A percentile compares a stretch with the other conserved stretches of the same genome.
phyloP scores from a whole-genome alignment of 441 rosid species.

The Syzygium syzygioides region DNA sequence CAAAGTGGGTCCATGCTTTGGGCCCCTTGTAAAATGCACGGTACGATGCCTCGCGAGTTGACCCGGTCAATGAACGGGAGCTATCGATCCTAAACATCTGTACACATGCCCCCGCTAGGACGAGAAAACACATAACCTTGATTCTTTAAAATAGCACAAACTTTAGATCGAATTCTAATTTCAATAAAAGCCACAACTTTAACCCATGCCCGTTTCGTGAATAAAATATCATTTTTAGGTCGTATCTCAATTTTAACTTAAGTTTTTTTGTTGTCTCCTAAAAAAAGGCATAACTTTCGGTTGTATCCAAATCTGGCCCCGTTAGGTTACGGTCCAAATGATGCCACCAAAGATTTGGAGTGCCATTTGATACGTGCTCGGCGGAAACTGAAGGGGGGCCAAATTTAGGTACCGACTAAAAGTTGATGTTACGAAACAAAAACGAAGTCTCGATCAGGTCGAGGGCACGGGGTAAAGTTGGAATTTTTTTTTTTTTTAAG shows the following conservation, averaged over 20 bases:
- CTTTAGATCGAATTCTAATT: background rate
- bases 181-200: background rate
- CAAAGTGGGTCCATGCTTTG: background rate
- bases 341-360: background rate
- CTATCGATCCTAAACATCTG: background rate
- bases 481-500: too few relatives aligned
- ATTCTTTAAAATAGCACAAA: background rate
- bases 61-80: background rate
- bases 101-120: background rate
- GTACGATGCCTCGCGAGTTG: background rate
- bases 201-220: background rate
- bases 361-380: background rate
- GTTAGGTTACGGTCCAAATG: accelerated
- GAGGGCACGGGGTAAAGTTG: background rate
- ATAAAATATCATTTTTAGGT: background rate
- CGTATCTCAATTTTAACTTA: background rate
- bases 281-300: background rate
- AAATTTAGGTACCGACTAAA: background rate
- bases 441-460: background rate
- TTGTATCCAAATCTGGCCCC: accelerated
- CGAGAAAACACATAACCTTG: accelerated
- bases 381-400: accelerated
- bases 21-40: background rate
- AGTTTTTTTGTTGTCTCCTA: background rate
- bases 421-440: background rate